A percentile compares a stretch with the other conserved stretches of the same genome.
These are phyloP conservation scores for Vicia sativa DNA, from an alignment of 306 rosid genomes.

Conservation along the genomic window DNA sequence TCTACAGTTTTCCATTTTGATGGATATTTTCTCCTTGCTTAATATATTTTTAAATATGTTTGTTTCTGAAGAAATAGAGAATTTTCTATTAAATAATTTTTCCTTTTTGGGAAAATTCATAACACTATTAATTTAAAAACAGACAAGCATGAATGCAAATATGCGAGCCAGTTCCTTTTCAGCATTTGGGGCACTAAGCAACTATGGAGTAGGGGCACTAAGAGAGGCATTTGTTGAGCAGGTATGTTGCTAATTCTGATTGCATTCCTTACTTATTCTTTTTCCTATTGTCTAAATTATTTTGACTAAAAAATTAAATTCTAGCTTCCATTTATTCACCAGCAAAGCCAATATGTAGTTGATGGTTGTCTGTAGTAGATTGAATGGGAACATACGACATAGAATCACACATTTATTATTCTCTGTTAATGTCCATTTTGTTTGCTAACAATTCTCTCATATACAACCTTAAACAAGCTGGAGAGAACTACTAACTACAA, in stretches of 20 bases:
- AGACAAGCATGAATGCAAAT: constrained; percentile 69
- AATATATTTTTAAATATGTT: neutral
- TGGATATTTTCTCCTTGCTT: constrained; percentile 31
- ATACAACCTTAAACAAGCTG: no score
- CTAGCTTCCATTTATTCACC: constrained; percentile 24
- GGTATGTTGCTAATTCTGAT: constrained; percentile 51
- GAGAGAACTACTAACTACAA: no score
- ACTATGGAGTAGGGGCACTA: constrained; percentile 66
- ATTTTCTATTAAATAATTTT: neutral
- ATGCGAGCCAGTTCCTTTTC: constrained; percentile 94
- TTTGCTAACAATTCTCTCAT: no score
- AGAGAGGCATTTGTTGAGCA: constrained; percentile 88
- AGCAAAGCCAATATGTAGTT: constrained; percentile 6
- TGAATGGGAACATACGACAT: neutral
- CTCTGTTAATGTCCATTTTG: neutral
- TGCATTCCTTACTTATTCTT: neutral
- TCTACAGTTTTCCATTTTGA: neutral
- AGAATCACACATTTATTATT: neutral
- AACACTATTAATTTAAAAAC: constrained; percentile 21
- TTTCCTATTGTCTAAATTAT: neutral
- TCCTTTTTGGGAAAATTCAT: constrained; percentile 16
- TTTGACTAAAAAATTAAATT: neutral
- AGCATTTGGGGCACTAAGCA: constrained; percentile 86
- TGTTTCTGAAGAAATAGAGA: constrained; percentile 10
- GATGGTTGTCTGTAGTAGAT: constrained; percentile 20